Evolutionary conservation across 805 yeast species (phyloP).

Genomic region (Candida ponderosae): DNA sequence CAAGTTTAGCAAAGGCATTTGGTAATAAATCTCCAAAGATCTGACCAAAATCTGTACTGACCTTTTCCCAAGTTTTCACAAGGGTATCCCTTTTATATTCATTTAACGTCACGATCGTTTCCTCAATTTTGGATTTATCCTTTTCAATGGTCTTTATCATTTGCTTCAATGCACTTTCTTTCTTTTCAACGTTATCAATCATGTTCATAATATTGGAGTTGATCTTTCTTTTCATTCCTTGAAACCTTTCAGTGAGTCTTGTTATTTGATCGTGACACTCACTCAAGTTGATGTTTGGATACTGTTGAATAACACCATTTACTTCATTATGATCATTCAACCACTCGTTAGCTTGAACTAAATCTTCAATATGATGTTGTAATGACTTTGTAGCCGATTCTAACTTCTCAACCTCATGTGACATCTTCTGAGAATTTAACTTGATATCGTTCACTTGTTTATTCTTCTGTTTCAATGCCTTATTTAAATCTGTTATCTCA

Average conservation of each 20-base stretch:
- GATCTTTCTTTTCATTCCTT: constrained; percentile 71
- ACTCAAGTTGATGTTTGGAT: constrained; percentile 54
- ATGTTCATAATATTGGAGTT: constrained; percentile 82
- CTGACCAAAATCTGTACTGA: constrained; percentile 80
- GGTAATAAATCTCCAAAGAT: constrained; percentile 87
- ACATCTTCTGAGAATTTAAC: constrained; percentile 43
- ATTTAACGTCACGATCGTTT: constrained; percentile 76
- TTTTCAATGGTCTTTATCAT: constrained; percentile 85
- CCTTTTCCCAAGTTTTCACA: constrained; percentile 78
- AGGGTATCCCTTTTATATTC: constrained; percentile 80
- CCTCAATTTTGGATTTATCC: constrained; percentile 84
- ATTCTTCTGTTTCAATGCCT: constrained; percentile 34
- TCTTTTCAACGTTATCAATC: constrained; percentile 88
- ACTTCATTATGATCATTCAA: constrained; percentile 56
- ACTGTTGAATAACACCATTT: constrained; percentile 47
- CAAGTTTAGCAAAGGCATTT: constrained; percentile 82
- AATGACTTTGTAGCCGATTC: constrained; percentile 28
- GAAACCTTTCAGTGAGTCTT: constrained; percentile 49
- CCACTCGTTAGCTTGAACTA: constrained; percentile 63
- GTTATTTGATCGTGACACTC: constrained; percentile 52
- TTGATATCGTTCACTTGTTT: constrained; percentile 35
- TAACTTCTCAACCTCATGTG: constrained; percentile 47
- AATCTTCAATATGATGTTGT: constrained; percentile 31
- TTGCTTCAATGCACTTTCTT: constrained; percentile 63
- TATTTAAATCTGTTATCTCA: constrained; percentile 58